Evolutionary conservation across 257 asterid species (phyloP).

Genomic region (Solanum rostratum): DNA sequence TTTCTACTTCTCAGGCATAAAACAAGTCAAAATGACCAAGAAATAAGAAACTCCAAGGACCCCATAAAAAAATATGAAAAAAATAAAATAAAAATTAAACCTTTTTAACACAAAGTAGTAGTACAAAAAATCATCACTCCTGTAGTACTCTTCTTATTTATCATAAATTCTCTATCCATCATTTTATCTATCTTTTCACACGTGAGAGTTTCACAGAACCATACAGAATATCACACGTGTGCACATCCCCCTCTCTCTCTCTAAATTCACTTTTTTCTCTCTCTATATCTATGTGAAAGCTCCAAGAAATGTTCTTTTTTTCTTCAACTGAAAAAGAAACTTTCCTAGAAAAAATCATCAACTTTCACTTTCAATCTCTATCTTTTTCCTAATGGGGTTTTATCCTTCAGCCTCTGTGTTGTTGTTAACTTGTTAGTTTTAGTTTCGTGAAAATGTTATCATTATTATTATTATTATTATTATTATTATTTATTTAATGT

Average conservation of each 20-base stretch:
- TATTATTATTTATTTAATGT: slow-evolving; percentile 55
- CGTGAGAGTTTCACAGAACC: slow-evolving; percentile 42
- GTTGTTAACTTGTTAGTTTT: slow-evolving; percentile 22
- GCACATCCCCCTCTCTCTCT: slow-evolving; percentile 8
- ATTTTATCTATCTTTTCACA: slow-evolving; percentile 44
- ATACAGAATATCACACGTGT: slow-evolving; percentile 8
- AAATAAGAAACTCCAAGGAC: slow-evolving; percentile 1
- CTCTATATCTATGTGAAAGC: slow-evolving; percentile 26
- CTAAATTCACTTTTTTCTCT: slow-evolving; percentile 7
- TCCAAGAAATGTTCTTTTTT: slow-evolving; percentile 16
- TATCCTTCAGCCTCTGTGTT: slow-evolving; percentile 9
- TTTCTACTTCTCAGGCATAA: neutral
- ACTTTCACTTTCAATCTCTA: slow-evolving; percentile 11
- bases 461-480: slow-evolving; percentile 44
- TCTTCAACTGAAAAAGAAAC: neutral
- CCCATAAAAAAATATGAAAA: neutral
- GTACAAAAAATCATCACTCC: slow-evolving; percentile 42
- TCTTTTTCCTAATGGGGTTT: slow-evolving; percentile 6
- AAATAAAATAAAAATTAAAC: slow-evolving; percentile 7
- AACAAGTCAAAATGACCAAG: neutral
- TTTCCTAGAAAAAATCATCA: slow-evolving; percentile 22
- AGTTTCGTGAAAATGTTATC: slow-evolving; percentile 19
- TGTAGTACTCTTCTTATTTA: slow-evolving; percentile 26
- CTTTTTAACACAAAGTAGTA: slow-evolving; percentile 22
- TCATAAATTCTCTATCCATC: slow-evolving; percentile 33